These are phyloP conservation scores for Neospora caninum DNA, from an alignment of 169 alveolate genomes.

Conservation along the genomic window DNA sequence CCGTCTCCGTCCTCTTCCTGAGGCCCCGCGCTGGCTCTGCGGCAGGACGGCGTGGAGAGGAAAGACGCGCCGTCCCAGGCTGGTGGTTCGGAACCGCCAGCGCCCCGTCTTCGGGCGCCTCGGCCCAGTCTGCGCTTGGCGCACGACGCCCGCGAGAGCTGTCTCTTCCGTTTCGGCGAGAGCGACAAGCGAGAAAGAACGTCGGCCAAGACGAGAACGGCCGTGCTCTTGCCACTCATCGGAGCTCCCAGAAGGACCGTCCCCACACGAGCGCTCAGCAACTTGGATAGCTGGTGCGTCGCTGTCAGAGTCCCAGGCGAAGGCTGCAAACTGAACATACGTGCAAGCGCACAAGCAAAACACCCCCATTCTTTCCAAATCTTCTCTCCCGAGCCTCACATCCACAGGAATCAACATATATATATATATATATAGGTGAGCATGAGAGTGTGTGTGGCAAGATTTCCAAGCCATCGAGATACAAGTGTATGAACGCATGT, in stretches of 20 bases:
- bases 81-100: neutral
- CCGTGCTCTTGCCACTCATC: conserved; percentile 50
- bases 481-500: no score
- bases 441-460: no score
- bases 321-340: conserved; percentile 32
- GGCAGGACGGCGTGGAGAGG: neutral
- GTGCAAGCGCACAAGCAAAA: neutral
- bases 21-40: conserved; percentile 85
- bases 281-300: neutral
- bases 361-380: neutral
- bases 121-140: neutral
- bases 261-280: conserved; percentile 40
- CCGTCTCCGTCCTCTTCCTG: conserved; percentile 86
- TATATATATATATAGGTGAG: no score
- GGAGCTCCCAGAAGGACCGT: conserved; percentile 34
- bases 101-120: neutral
- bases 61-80: neutral
- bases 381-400: no score
- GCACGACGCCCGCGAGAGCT: neutral
- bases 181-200: neutral
- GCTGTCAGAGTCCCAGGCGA: neutral
- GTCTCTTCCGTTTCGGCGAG: neutral
- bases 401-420: no score
- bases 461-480: no score
- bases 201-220: neutral